A percentile compares a stretch with the other conserved stretches of the same genome.
phyloP scores from a whole-genome alignment of 164 flowering plant genomes.

The Aristolochia fimbriata region DNA sequence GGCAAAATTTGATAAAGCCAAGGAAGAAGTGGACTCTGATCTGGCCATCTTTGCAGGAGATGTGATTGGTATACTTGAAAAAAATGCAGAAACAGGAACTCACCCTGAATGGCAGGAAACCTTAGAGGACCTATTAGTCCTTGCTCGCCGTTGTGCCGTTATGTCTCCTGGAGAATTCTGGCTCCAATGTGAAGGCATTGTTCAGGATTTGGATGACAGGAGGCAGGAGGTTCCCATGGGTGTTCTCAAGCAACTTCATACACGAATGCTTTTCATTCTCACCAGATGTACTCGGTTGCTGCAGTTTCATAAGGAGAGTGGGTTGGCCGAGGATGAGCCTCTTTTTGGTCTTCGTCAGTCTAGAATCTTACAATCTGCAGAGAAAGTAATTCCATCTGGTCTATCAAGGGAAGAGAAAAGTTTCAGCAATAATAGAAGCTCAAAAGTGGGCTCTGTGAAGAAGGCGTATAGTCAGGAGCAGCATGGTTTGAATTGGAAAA shows the following conservation, averaged over 20 bases:
- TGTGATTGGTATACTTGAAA: conserved; percentile 79
- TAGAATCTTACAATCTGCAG: conserved; percentile 49
- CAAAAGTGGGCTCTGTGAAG: conserved; percentile 24
- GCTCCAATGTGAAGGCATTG: conserved; percentile 99
- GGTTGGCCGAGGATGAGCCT: conserved; percentile 76
- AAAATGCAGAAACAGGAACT: conserved; percentile 78
- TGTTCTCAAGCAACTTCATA: conserved; percentile 85
- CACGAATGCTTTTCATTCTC: conserved; percentile 97
- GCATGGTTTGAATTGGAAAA: conserved; percentile 47
- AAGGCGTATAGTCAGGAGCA: conserved; percentile 81
- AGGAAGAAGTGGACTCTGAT: conserved; percentile 98
- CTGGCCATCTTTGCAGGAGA: conserved; percentile 93
- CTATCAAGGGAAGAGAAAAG: conserved; percentile 31
- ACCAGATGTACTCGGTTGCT: conserved; percentile 93
- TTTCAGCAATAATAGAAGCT: conserved; percentile 26
- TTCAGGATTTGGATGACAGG: conserved; percentile 94
- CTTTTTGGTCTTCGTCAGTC: conserved; percentile 61
- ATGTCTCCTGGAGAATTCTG: conserved; percentile 92
- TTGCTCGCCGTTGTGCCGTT: conserved; percentile 93
- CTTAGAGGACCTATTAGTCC: conserved; percentile 79
- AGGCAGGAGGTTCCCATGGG: conserved; percentile 97
- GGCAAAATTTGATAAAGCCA: conserved; percentile 92
- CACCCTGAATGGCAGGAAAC: conserved; percentile 99
- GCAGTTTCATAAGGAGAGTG: conserved; percentile 98
- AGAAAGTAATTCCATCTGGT: conserved; percentile 41